Evolutionary conservation across 2,329 filamentous ascomycete genomes (phyloP), one percentile per base, ranked within the genome.

Genomic region (Fusarium floridanum): DNA sequence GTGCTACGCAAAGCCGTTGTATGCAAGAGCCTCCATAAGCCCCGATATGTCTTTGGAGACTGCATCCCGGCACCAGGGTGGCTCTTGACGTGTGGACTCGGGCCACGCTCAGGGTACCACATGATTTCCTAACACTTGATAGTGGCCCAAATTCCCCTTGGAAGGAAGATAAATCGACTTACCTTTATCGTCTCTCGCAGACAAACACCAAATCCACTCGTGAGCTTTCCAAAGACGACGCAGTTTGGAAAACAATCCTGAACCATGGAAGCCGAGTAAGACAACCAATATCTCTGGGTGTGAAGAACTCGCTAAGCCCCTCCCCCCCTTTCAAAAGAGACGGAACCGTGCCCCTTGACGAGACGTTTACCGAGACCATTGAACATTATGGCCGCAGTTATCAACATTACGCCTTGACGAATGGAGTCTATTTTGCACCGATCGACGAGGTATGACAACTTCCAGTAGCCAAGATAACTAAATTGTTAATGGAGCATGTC

Each of bases 351-450:
- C 84, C 86, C 74, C 83, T 93, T 75, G 91, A 92, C 81, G 86
- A 88, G 64, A 83, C 83, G 53, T 90, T 89, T 78, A 84, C 89
- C 74, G 88, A 92, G 77, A 91, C 89, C 6, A 83, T 92, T 68
- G 84, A 86, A 17, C 84, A 91, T 74, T 86, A 91, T 80, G 91
- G 90, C 70, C 88, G 93, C 79, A 86, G 88, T 56, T 95, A 91
- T 80, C 93, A 95, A 75, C 87, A 88, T 78, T 91, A 92, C 83
- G 88, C 92, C 22, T 81, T 94, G 63, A 87, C 91, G 34, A 90
- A 92, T 75, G 86, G 85, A 39, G 88, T 90, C 71, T 93, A 93
- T 80, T 92, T 93, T 76, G 89, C 86, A 55, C 93, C 93, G 10
- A 86, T 93, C 67, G 93, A 95, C 79, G 92, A 94, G 86, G 93